phyloP scores from a whole-genome alignment of 345 rosid species.

The Stellera chamaejasme region DNA sequence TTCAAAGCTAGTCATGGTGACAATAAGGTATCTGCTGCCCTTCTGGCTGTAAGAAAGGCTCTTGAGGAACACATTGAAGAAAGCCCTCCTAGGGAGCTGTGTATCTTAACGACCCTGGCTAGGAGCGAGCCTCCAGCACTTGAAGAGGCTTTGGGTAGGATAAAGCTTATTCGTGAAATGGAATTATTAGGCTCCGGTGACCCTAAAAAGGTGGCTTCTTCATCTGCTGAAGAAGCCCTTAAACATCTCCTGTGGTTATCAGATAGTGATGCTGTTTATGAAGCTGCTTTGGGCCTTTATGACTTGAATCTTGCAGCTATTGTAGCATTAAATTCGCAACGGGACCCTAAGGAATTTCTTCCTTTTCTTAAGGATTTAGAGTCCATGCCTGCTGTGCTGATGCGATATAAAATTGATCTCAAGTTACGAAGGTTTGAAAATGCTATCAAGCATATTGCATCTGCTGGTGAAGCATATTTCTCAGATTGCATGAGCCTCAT shows the following conservation, averaged over 20 bases:
- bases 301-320: conserved; percentile 97
- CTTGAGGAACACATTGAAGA: conserved; percentile 71
- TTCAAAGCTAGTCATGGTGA: conserved; percentile 16
- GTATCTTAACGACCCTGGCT: conserved; percentile 91
- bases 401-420: conserved; percentile 83
- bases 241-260: conserved; percentile 95
- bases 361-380: conserved; percentile 90
- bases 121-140: conserved; percentile 89
- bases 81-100: conserved; percentile 89
- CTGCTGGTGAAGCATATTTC: conserved; percentile 67
- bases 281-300: conserved; percentile 93
- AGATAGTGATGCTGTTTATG: conserved; percentile 86
- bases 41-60: conserved; percentile 72
- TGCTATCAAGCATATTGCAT: conserved; percentile 80
- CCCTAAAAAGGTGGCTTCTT: conserved; percentile 41
- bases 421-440: conserved; percentile 68
- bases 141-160: conserved; percentile 78
- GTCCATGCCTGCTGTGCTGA: conserved; percentile 50
- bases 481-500: conserved; percentile 68
- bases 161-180: conserved; percentile 80
- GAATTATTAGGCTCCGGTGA: conserved; percentile 62
- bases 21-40: conserved; percentile 73
- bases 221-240: conserved; percentile 93
- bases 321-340: conserved; percentile 92
- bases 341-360: conserved; percentile 96